These are phyloP conservation scores for Aspergillus hortae DNA, from an alignment of 2,329 filamentous ascomycete genomes.

Conservation along the genomic window DNA sequence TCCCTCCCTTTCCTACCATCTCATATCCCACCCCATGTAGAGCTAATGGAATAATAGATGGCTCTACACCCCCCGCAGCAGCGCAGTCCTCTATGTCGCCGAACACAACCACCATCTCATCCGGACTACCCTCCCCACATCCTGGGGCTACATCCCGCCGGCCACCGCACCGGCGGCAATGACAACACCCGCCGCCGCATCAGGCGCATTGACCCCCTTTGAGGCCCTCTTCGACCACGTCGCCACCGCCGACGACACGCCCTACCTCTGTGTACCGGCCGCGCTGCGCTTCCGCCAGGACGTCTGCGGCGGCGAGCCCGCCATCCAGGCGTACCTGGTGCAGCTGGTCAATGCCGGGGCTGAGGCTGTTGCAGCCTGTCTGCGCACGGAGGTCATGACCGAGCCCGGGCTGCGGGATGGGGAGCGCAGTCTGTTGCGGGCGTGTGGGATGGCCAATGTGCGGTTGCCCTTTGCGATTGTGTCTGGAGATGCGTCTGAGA, in stretches of 20 bases:
- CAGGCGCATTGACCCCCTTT: constrained; percentile 52
- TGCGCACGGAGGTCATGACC: constrained; percentile 71
- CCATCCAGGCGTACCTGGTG: constrained; percentile 62
- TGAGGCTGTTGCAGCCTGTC: constrained; percentile 54
- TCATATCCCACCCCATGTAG: not conserved
- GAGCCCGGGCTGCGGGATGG: constrained; percentile 31
- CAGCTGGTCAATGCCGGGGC: constrained; percentile 63
- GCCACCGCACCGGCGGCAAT: constrained; percentile 53
- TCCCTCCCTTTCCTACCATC: not conserved
- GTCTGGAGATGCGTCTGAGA: not conserved
- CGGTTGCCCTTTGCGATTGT: constrained; percentile 60
- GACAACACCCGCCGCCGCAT: constrained; percentile 8
- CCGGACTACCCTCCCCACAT: constrained; percentile 71
- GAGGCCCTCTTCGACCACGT: constrained; percentile 71
- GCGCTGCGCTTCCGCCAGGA: constrained; percentile 67
- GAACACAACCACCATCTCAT: constrained; percentile 71
- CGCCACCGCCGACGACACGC: constrained; percentile 69
- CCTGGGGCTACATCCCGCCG: constrained; percentile 66
- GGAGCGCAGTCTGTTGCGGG: constrained; percentile 45
- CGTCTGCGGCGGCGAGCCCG: constrained; percentile 69
- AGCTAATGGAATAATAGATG: constrained; percentile 50
- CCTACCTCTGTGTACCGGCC: constrained; percentile 69
- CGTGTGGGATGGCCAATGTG: constrained; percentile 71
- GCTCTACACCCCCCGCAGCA: constrained; percentile 76
- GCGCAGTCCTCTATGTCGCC: constrained; percentile 77